Conservation (phyloP, 2,329 filamentous ascomycete genomes). For the Venturia pyrina region DNA sequence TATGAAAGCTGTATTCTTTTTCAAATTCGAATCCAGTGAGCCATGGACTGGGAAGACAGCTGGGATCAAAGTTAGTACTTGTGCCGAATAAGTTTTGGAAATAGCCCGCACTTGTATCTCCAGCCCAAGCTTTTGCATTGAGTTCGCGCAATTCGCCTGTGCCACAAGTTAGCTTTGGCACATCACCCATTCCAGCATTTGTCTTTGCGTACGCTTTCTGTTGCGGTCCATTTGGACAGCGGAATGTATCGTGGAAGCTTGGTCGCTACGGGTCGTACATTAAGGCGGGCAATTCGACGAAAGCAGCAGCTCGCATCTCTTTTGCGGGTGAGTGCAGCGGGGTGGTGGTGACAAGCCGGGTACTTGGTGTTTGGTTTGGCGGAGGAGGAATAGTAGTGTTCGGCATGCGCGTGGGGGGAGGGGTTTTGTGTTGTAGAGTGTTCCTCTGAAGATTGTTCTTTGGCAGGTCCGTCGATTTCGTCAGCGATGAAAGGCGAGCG, state of each 20-base stretch:
- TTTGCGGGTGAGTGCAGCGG: not conserved
- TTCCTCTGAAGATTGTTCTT: not conserved
- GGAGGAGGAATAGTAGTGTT: not conserved
- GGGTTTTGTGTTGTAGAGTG: not conserved
- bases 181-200: not conserved
- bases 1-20: slow-evolving; percentile 98
- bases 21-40: slow-evolving; percentile 86
- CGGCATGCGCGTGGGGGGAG: not conserved
- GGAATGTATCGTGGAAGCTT: slow-evolving; percentile 1
- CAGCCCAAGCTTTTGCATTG: slow-evolving; percentile 81
- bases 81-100: slow-evolving; percentile 14
- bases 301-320: slow-evolving; percentile 7
- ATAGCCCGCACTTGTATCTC: slow-evolving; percentile 60
- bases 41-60: slow-evolving; percentile 68
- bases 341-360: not conserved
- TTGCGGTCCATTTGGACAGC: slow-evolving; percentile 36
- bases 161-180: not conserved
- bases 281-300: not conserved
- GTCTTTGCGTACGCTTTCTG: slow-evolving; percentile 33
- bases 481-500: not conserved
- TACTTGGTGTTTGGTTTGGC: not conserved
- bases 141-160: slow-evolving; percentile 81
- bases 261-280: slow-evolving; percentile 13
- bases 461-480: not conserved
- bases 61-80: slow-evolving; percentile 26